Conservation (phyloP, 805 yeast genomes). For the Candida pseudoglaebosa region DNA sequence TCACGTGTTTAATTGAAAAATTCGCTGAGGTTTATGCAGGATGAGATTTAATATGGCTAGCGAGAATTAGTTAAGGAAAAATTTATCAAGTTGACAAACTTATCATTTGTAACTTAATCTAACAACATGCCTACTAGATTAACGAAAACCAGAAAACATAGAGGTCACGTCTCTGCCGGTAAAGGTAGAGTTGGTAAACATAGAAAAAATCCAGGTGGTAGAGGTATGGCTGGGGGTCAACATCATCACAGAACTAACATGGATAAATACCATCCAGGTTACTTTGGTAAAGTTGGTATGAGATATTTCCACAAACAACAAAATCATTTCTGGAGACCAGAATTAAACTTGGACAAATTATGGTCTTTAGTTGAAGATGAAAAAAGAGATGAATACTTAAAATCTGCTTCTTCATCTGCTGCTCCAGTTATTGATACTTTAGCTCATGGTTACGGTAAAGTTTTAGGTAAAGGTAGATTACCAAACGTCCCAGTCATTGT, state of each 20-base stretch:
- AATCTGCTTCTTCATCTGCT: constrained; percentile 77
- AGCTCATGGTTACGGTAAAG: constrained; percentile 99
- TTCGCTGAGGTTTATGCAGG: too few species aligned
- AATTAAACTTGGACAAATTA: constrained; percentile 95
- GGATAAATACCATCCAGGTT: constrained; percentile 99
- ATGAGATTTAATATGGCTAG: neutral
- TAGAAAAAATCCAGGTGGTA: constrained; percentile 99
- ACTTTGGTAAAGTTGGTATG: constrained; percentile 99
- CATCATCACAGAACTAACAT: constrained; percentile 99
- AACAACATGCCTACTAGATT: constrained; percentile 95
- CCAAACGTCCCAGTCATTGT: constrained; percentile 98
- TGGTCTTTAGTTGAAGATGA: constrained; percentile 95
- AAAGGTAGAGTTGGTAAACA: constrained; percentile 99
- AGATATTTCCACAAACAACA: constrained; percentile 97
- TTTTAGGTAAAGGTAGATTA: constrained; percentile 97
- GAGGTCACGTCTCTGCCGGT: constrained; percentile 99
- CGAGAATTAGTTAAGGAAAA: neutral
- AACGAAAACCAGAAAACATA: constrained; percentile 99
- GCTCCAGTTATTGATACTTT: constrained; percentile 99
- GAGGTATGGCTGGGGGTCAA: constrained; percentile 99
- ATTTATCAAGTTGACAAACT: neutral
- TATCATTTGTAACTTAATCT: constrained; percentile 12
- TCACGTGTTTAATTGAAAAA: too few species aligned
- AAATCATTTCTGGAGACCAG: constrained; percentile 96
- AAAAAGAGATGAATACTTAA: constrained; percentile 89